Base-by-base conservation (phyloP, 805 yeast species). In the Candida caryicola region DNA sequence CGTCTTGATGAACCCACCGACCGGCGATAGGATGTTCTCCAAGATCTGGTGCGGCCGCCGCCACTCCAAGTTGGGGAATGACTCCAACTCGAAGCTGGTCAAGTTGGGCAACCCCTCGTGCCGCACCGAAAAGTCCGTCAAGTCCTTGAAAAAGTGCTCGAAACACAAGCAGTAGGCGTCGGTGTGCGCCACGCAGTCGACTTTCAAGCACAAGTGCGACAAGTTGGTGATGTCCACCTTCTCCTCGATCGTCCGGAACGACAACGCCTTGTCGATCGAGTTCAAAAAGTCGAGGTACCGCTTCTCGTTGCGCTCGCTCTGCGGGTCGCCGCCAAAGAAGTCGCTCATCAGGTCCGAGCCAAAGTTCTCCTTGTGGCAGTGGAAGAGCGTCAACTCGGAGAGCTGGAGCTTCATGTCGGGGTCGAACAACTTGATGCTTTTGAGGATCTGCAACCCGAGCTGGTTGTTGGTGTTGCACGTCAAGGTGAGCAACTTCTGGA, bases 21-120 rank as follows among this genome's bases (percentile, higher is more conserved):
- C 46, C 2, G 70, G 70, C 1, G 56, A 50, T 12, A 64, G 37
- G 7, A 57, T 52, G 29, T 48, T 51, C 34, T 59, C 61, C 23
- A 64, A 44, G 9, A 60, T 46, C 45, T 60, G 64, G 36, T 57
- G 60, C 4, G 70, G 67, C 17, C 66, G 43, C 29, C 60, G 41
- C 69, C 69, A 64, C 34, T 62, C 68, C 18, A 51, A 34, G 35
- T 55, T 59, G 13, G 66, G 68, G 39, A 51, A 58, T 23, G 57
- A 47, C 37, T 58, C 66, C 29, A 62, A 35, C 41, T 58, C 62
- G 36, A 64, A 56, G 33, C 53, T 50, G 4, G 23, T 36, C 28
- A 64, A 43, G 36, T 60, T 60, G 5, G 67, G 68, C 34, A 63
- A 45, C 1, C 67, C 67, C 21, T 40, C 41, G 41, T 62, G 37